phyloP scores from a whole-genome alignment of 1,139 yeast species.

The Lodderomyces orthopsilosis region DNA sequence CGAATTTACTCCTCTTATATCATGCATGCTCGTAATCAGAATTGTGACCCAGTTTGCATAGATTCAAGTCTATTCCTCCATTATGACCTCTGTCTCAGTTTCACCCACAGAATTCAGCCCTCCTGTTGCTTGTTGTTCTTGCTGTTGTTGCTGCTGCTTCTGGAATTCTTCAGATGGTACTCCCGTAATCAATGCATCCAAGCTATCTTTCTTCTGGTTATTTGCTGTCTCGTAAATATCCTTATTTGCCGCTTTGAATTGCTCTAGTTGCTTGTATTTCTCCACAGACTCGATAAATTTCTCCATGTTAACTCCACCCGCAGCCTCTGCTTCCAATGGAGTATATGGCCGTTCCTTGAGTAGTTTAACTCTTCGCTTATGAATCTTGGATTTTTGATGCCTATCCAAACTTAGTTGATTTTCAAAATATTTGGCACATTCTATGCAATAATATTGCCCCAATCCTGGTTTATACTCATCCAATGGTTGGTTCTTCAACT shows the following conservation, averaged over 20 bases:
- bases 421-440: conserved; percentile 91
- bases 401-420: conserved; percentile 68
- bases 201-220: conserved; percentile 38
- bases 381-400: conserved; percentile 74
- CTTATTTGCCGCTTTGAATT: conserved; percentile 37
- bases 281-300: conserved; percentile 65
- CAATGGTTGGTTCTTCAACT: conserved; percentile 73
- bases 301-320: conserved; percentile 72
- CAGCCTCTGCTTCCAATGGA: conserved; percentile 85
- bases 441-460: conserved; percentile 92
- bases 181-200: conserved; percentile 43
- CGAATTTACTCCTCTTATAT: no score
- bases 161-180: conserved; percentile 23
- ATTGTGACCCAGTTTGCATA: no score
- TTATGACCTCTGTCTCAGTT: conserved; percentile 16
- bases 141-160: conserved; percentile 11
- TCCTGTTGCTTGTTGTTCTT: conserved; percentile 3
- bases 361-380: conserved; percentile 80
- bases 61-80: conserved; percentile 18
- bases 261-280: conserved; percentile 44
- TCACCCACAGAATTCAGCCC: conserved; percentile 1
- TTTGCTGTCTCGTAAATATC: conserved; percentile 34
- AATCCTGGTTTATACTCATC: conserved; percentile 92
- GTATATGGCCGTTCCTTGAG: conserved; percentile 80
- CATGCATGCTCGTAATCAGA: no score